Evolutionary conservation across 2,329 filamentous ascomycete genomes (phyloP).

Genomic region (Alternaria dauci): DNA sequence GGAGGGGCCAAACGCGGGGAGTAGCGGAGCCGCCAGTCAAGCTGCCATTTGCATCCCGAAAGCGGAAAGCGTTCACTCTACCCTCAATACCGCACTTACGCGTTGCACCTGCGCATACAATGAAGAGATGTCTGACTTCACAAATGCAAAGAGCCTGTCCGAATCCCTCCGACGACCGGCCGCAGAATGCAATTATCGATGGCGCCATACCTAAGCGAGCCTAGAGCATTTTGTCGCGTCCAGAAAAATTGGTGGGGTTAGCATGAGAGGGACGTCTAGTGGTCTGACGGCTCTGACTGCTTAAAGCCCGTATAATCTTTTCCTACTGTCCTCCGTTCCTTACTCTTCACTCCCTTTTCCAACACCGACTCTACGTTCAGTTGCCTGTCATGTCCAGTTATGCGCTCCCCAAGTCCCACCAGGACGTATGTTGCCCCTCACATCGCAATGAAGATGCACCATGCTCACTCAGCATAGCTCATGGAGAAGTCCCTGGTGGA

Average conservation of each 20-base stretch:
- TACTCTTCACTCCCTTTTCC: constrained; percentile 4
- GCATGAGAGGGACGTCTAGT: constrained; percentile 9
- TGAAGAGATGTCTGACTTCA: neutral
- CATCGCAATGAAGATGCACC: constrained; percentile 15
- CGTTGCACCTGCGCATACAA: neutral
- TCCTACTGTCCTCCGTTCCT: constrained; percentile 9
- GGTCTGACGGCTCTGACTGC: constrained; percentile 18
- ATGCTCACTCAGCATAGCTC: constrained; percentile 69
- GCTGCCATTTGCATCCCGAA: constrained; percentile 7
- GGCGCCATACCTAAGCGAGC: constrained; percentile 27
- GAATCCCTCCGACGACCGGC: constrained; percentile 39
- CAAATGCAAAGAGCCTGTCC: neutral
- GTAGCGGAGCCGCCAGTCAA: constrained; percentile 6
- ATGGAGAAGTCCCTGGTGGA: constrained; percentile 95
- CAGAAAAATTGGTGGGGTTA: constrained; percentile 38
- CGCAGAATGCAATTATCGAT: constrained; percentile 11
- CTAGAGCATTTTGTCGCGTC: constrained; percentile 32
- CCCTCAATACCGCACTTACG: neutral
- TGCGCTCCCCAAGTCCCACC: constrained; percentile 71
- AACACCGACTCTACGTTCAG: constrained; percentile 16
- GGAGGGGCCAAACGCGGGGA: constrained; percentile 22
- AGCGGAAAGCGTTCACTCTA: constrained; percentile 3
- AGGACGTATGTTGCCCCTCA: constrained; percentile 63
- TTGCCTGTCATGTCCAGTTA: constrained; percentile 57
- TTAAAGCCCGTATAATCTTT: constrained; percentile 13